These are phyloP conservation scores for Candida silvicultrix DNA, from an alignment of 805 yeast genomes.

Conservation along the genomic window DNA sequence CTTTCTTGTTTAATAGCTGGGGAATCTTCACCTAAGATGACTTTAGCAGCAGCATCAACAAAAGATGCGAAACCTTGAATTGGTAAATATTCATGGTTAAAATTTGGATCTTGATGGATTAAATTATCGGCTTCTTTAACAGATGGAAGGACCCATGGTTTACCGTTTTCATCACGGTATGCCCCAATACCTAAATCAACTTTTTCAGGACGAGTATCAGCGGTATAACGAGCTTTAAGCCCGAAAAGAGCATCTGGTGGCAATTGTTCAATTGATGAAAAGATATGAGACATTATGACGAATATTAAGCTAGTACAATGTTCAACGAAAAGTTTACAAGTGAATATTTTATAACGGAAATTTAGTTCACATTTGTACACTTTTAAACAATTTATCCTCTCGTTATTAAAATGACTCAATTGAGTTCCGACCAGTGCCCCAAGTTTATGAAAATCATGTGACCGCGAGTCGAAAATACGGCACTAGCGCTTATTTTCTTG, in stretches of 20 bases:
- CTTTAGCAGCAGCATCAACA: slow-evolving; percentile 63
- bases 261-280: slow-evolving; percentile 47
- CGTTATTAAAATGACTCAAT: neutral
- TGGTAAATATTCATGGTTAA: slow-evolving; percentile 86
- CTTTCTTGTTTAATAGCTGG: slow-evolving; percentile 39
- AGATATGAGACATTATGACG: slow-evolving; percentile 25
- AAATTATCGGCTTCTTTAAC: slow-evolving; percentile 63
- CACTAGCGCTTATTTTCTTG: neutral
- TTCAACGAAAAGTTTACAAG: too few relatives aligned
- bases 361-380: neutral
- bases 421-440: neutral
- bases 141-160: slow-evolving; percentile 68
- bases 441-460: too few relatives aligned
- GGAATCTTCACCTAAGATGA: slow-evolving; percentile 61
- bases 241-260: slow-evolving; percentile 90
- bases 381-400: neutral
- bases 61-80: slow-evolving; percentile 71
- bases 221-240: slow-evolving; percentile 57
- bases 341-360: too few relatives aligned
- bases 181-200: slow-evolving; percentile 88
- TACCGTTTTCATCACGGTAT: slow-evolving; percentile 61
- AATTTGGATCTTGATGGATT: slow-evolving; percentile 50
- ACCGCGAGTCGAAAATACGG: neutral
- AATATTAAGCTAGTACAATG: neutral
- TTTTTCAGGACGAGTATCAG: slow-evolving; percentile 55